Conservation (phyloP, 768 basidiomycete genomes). For the Leccinum imitatum region DNA sequence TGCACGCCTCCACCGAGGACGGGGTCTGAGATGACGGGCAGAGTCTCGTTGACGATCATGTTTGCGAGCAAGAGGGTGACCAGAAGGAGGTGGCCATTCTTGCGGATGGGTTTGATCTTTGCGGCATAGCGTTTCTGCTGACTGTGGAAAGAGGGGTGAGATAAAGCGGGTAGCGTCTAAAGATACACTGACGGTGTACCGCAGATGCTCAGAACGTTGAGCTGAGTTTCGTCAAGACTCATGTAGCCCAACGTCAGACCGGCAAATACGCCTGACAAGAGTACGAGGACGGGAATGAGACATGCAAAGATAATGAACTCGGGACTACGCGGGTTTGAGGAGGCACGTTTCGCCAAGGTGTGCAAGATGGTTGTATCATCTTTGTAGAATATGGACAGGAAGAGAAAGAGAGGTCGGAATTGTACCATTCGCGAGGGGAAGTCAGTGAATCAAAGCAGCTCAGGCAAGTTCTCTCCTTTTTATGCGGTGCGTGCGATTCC, state of each 20-base stretch:
- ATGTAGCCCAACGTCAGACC: constrained; percentile 91
- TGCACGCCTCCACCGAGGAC: constrained; percentile 77
- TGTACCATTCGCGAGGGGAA: constrained; percentile 39
- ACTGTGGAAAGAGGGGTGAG: constrained; percentile 37
- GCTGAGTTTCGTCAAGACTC: constrained; percentile 90
- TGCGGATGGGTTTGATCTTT: constrained; percentile 83
- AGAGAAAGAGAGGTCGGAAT: constrained; percentile 37
- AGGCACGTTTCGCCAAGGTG: constrained; percentile 33
- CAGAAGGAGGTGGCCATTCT: constrained; percentile 79
- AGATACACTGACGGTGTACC: constrained; percentile 67
- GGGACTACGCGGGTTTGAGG: constrained; percentile 16
- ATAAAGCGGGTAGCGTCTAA: neutral
- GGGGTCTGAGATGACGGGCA: constrained; percentile 80
- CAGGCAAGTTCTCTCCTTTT: neutral
- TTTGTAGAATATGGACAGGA: constrained; percentile 39
- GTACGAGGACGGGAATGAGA: constrained; percentile 83
- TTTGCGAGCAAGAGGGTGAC: constrained; percentile 83
- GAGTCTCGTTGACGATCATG: constrained; percentile 89
- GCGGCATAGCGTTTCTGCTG: constrained; percentile 78
- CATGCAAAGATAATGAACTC: constrained; percentile 42
- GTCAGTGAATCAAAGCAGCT: neutral
- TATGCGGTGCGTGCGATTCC: neutral
- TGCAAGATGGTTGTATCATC: constrained; percentile 20
- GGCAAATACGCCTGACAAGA: constrained; percentile 85
- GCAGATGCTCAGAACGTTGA: constrained; percentile 81